These are phyloP conservation scores for Nannochloropsis granulata DNA, from an alignment of 108 stramenopile species.

Conservation along the genomic window DNA sequence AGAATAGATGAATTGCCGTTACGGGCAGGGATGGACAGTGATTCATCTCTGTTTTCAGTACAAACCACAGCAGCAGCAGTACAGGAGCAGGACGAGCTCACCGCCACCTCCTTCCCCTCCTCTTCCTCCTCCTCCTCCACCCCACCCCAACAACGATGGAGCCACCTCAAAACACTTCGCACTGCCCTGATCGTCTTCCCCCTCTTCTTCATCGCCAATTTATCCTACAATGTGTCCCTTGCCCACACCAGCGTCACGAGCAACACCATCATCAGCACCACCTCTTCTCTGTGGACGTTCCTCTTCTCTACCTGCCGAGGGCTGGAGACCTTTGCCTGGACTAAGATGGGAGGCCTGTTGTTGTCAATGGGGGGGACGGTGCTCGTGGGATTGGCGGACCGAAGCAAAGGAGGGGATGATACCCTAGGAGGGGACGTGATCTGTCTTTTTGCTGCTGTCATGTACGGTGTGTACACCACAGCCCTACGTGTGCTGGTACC, in stretches of 20 bases:
- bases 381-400: constrained; percentile 11
- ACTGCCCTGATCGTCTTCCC: constrained; percentile 44
- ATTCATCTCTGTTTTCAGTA: too few relatives aligned
- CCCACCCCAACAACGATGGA: background rate
- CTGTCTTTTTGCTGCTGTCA: background rate
- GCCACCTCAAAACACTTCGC: background rate
- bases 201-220: constrained; percentile 79
- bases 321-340: constrained; percentile 5
- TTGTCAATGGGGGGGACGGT: constrained; percentile 27
- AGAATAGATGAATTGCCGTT: too few relatives aligned
- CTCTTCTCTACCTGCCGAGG: constrained; percentile 30
- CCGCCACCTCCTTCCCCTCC: too few relatives aligned
- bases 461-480: constrained; percentile 41
- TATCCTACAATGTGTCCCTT: constrained; percentile 61
- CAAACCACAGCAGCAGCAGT: too few relatives aligned
- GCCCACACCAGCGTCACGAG: constrained; percentile 68
- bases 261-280: constrained; percentile 71
- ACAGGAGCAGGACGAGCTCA: too few relatives aligned
- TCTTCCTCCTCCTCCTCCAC: background rate
- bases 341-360: constrained; percentile 19
- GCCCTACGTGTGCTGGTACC: constrained; percentile 14
- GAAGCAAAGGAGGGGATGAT: background rate
- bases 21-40: too few relatives aligned
- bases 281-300: constrained; percentile 83
- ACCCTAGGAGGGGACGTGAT: constrained; percentile 11